A percentile compares a stretch with the other conserved stretches of the same genome.
These are phyloP conservation scores for Kitagawia praeruptora DNA, from an alignment of 129 eudicot species.

Conservation along the genomic window DNA sequence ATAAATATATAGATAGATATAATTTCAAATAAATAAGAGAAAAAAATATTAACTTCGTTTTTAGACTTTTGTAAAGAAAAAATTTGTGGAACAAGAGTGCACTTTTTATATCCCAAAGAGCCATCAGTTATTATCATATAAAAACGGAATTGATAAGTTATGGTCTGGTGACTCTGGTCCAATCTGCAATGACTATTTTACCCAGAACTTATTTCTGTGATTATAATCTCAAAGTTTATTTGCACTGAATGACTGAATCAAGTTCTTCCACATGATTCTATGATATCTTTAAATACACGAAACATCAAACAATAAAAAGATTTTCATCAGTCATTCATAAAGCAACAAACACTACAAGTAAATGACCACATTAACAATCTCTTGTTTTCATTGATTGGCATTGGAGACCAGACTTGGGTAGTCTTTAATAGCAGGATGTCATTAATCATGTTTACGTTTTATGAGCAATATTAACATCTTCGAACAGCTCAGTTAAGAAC, in stretches of 20 bases:
- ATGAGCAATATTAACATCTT: not conserved
- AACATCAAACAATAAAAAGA: not conserved
- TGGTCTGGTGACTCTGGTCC: not conserved
- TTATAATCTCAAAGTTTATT: not conserved
- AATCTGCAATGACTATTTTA: not conserved
- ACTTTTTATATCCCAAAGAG: not conserved
- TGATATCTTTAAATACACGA: not conserved
- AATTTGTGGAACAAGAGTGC: not conserved
- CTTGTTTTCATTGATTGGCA: not conserved
- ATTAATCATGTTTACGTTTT: not conserved
- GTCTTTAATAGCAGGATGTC: not conserved
- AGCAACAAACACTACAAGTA: not conserved
- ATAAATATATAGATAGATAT: not conserved
- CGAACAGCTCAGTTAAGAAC: not conserved
- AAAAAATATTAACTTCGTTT: not conserved
- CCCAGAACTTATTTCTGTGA: not conserved
- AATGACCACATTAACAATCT: not conserved
- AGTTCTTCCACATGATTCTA: not conserved
- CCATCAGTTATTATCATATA: not conserved
- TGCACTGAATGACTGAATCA: not conserved
- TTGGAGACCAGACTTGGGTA: not conserved
- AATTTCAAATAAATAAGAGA: not conserved
- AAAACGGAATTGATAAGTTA: not conserved
- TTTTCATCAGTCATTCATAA: not conserved
- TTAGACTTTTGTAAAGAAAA: not conserved